A percentile compares a stretch with the other conserved stretches of the same genome.
phyloP scores from a whole-genome alignment of 176 grass and related monocot species.

The Zoysia pacifica region DNA sequence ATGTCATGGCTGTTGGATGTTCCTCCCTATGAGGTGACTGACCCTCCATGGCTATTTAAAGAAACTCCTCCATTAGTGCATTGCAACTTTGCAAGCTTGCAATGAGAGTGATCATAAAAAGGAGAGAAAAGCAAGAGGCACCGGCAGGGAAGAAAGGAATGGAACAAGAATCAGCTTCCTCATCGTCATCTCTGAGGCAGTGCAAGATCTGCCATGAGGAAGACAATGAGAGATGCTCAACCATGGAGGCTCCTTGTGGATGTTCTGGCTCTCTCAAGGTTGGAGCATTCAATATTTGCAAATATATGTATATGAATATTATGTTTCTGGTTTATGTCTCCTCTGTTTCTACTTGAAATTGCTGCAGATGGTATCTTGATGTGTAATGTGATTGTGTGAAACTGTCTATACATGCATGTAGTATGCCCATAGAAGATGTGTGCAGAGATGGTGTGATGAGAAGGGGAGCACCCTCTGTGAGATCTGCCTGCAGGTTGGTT shows the following conservation, averaged over 20 bases:
- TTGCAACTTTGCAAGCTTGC: constrained; percentile 13
- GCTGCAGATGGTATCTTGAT: neutral
- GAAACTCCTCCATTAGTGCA: constrained; percentile 19
- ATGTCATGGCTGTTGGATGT: constrained; percentile 34
- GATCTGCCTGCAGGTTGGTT: constrained; percentile 87
- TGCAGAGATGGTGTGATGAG: constrained; percentile 98
- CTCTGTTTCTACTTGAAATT: neutral
- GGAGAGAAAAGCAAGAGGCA: constrained; percentile 19
- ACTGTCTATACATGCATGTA: constrained; percentile 34
- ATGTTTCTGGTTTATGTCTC: neutral
- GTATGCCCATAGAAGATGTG: constrained; percentile 88
- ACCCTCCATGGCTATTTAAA: constrained; percentile 42
- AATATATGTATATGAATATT: neutral
- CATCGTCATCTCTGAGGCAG: constrained; percentile 40
- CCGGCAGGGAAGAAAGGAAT: constrained; percentile 19
- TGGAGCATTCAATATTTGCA: neutral
- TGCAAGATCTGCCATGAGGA: constrained; percentile 93
- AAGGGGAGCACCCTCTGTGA: constrained; percentile 88
- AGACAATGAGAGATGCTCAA: constrained; percentile 42
- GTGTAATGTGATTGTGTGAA: neutral
- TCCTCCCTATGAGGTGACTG: constrained; percentile 4
- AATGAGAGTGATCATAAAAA: constrained; percentile 22
- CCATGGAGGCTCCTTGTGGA: constrained; percentile 80
- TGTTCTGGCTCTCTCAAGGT: constrained; percentile 96
- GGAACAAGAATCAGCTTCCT: constrained; percentile 42